Evolutionary conservation across 108 stramenopile genomes (phyloP), one percentile per base, ranked within the genome.

Genomic region (Chaetoceros muelleri): DNA sequence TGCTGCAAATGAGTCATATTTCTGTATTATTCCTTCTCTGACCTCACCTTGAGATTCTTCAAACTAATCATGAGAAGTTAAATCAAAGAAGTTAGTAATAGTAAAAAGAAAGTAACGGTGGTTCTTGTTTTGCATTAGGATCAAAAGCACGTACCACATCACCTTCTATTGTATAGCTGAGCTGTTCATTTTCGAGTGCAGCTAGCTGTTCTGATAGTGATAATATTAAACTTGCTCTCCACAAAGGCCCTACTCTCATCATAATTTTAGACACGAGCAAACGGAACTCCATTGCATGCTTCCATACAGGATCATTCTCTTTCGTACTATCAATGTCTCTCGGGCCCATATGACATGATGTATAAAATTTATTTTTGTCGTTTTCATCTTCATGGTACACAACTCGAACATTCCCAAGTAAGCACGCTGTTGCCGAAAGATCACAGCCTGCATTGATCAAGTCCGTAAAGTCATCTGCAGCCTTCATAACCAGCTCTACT

Each of bases 271-370:
- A 63, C 46, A 71, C 75, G 0, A 48, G 65, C 26, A 70, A 40
- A 30, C 88, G 69, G 53, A 86, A 85, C 26, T 85, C 82, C 83
- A 87, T 84, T 3, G 83, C 84, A 62, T 86, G 83, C 2, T 63
- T 55, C 85, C 85, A 85, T 16, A 81, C 62, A 8, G 85, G 81
- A 59, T 84, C 82, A 21, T 80, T 75, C 62, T 84, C 90, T 23
- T 68, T 75, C 1, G 73, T 66, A n/a, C 71, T 66, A 44, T 77
- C 62, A 22, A 87, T 65, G 24, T 47, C 27, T 23, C 69, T 53
- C 16, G 67, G 71, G 46, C 78, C 65, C 82, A 87, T 83, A 16
- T 63, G 47, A 60, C 80, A 84, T 22, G 53, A 46, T 25, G 61
- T 60, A 26, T 53, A 30, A 13, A 62, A 34, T 13, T 60, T 65